Percentiles rank a stretch among this genome's conserved stretches.
These are phyloP conservation scores for Pseudozyma hubeiensis DNA, from an alignment of 1,284 basidiomycete species.

Conservation along the genomic window DNA sequence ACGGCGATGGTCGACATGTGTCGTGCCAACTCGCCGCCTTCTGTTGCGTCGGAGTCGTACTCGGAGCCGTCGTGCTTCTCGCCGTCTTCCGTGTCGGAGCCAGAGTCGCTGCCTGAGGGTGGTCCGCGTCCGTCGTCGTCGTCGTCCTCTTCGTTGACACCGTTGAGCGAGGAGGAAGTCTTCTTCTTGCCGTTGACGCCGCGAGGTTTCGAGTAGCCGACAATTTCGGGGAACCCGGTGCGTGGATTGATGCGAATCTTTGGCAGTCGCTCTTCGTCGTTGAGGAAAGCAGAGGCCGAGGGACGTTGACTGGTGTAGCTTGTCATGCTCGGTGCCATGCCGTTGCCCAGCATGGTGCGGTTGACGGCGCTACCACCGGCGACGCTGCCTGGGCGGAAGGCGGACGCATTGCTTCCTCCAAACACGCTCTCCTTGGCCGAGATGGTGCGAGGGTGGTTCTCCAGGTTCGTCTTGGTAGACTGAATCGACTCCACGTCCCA, in stretches of 20 bases:
- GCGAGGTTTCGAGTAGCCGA: slow-evolving; percentile 55
- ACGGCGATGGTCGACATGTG: slow-evolving; percentile 25
- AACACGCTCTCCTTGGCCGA: slow-evolving; percentile 55
- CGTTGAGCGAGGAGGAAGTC: slow-evolving; percentile 7
- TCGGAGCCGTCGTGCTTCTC: slow-evolving; percentile 8
- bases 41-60: slow-evolving; percentile 46
- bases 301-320: slow-evolving; percentile 37
- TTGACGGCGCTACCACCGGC: slow-evolving; percentile 17
- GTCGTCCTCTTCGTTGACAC: slow-evolving; percentile 10
- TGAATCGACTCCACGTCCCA: slow-evolving; percentile 68
- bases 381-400: slow-evolving; percentile 33
- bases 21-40: slow-evolving; percentile 26
- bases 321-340: slow-evolving; percentile 43
- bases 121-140: slow-evolving; percentile 36
- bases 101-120: slow-evolving; percentile 27
- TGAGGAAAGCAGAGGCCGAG: slow-evolving; percentile 33
- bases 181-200: slow-evolving; percentile 22
- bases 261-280: slow-evolving; percentile 51
- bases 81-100: slow-evolving; percentile 41
- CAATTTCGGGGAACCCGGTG: slow-evolving; percentile 61
- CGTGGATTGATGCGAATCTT: slow-evolving; percentile 61
- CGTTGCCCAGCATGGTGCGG: slow-evolving; percentile 31
- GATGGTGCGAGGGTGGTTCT: slow-evolving; percentile 66
- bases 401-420: slow-evolving; percentile 39
- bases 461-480: slow-evolving; percentile 65